Evolutionary conservation across 768 basidiomycete genomes (phyloP), one percentile per base, ranked within the genome.

Genomic region (Mycena albidolilacea): DNA sequence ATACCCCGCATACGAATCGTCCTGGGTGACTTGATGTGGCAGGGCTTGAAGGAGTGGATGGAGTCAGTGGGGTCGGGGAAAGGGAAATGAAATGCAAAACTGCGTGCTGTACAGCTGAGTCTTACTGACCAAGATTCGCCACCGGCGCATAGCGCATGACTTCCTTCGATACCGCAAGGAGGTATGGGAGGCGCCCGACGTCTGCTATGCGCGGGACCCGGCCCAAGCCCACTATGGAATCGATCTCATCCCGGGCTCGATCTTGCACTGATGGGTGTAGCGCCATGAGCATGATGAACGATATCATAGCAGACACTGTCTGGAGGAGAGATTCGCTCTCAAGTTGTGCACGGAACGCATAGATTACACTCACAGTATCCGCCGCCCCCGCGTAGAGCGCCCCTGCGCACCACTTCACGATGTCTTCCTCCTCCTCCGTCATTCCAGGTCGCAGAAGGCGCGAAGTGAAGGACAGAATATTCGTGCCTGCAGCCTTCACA

Each of bases 271-370:
- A 77, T 1, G 87, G 88, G 74, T 88, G 75, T 9, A 87, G 75
- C 8, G 85, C 83, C 87, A 89, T 89, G 15, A 88, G 83, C 38
- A 87, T 84, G 23, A 89, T 62, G 73, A 89, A 89, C 0, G 86
- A 85, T 2, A 84, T 80, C 0, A 87, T 76, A 10, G 85, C 83
- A 5, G 89, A 88, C 1, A 88, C 84, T 7, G 86, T 23, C 23
- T 23, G 23, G 23, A 23, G 23, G 23, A 23, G 23, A 23, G 23
- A 23, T 23, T 23, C 23, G 23, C 23, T 23, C 23, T 23, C 23
- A 23, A 23, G 23, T 23, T 23, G 23, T 23, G 23, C 23, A 23
- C 23, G 23, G 23, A 23, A 23, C 23, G 23, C 23, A 57, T 37
- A 30, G 21, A n/a, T 12, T 38, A 14, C 23, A 76, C 80, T n/a